Conservation (phyloP, 192 early-diverging fungal species). For the Coemansia sp. region DNA sequence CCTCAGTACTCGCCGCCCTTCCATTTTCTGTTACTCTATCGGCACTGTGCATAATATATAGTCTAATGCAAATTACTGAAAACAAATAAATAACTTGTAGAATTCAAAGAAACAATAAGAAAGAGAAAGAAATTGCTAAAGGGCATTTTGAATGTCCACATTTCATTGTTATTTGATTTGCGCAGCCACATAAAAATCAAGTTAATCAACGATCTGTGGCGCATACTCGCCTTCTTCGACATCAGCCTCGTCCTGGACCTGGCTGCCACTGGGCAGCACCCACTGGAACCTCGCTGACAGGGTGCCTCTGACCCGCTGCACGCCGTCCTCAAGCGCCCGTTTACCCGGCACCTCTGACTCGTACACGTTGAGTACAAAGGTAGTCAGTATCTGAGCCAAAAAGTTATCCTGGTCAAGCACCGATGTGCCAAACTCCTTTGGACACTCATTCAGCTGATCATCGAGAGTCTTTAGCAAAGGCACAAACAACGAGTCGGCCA, state of each 20-base stretch:
- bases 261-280: constrained; percentile 62
- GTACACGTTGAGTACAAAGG: constrained; percentile 48
- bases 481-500: constrained; percentile 52
- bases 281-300: constrained; percentile 64
- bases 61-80: background rate
- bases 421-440: constrained; percentile 35
- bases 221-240: constrained; percentile 70
- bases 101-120: background rate
- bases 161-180: background rate
- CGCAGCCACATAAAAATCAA: constrained; percentile 8
- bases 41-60: background rate
- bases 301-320: constrained; percentile 57
- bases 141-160: background rate
- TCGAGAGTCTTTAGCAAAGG: constrained; percentile 58
- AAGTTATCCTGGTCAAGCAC: constrained; percentile 45
- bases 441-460: constrained; percentile 19
- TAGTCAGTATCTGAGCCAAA: constrained; percentile 34
- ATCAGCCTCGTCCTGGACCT: constrained; percentile 57
- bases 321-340: constrained; percentile 35
- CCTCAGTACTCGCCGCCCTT: constrained; percentile 5
- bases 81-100: background rate
- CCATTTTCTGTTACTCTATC: background rate
- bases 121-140: background rate
- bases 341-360: background rate
- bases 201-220: constrained; percentile 62